Evolutionary conservation across 495 filamentous ascomycete genomes (phyloP).

Genomic region (Cairneyella variabilis): DNA sequence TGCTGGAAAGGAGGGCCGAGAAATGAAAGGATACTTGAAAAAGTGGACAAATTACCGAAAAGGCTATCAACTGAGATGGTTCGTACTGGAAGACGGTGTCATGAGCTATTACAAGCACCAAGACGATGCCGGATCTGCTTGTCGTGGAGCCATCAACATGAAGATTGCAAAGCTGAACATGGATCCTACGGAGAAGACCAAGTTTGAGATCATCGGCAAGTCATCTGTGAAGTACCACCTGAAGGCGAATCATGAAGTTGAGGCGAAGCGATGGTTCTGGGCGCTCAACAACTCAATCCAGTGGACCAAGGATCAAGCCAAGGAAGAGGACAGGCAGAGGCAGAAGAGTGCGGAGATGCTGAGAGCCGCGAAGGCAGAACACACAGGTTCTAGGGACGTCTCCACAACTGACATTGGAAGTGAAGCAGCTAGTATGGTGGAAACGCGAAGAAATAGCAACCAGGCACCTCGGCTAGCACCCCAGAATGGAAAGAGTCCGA

Average conservation of each 20-base stretch:
- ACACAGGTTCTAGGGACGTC: constrained; percentile 31
- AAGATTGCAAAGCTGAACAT: constrained; percentile 89
- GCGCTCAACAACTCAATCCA: constrained; percentile 98
- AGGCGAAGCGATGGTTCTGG: constrained; percentile 96
- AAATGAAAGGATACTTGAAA: constrained; percentile 98
- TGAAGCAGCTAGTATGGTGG: constrained; percentile 46
- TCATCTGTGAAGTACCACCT: constrained; percentile 98
- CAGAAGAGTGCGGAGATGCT: constrained; percentile 70
- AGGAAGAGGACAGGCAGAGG: constrained; percentile 74
- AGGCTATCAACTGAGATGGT: constrained; percentile 96
- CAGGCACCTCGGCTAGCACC: constrained; percentile 25
- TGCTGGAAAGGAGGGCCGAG: constrained; percentile 78
- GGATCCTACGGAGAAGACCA: constrained; percentile 94
- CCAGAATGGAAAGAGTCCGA: constrained; percentile 20
- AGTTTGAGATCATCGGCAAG: constrained; percentile 96
- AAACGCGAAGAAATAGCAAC: constrained; percentile 40
- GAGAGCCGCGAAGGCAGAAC: constrained; percentile 67
- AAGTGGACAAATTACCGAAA: constrained; percentile 99
- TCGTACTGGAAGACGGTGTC: constrained; percentile 95
- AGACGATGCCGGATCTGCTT: constrained; percentile 88
- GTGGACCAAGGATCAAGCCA: constrained; percentile 95
- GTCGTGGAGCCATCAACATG: constrained; percentile 98
- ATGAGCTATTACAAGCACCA: constrained; percentile 99
- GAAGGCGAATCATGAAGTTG: constrained; percentile 92
- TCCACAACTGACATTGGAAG: constrained; percentile 42